Base-by-base conservation (phyloP, 441 rosid genomes). In the Populus hybrid region DNA sequence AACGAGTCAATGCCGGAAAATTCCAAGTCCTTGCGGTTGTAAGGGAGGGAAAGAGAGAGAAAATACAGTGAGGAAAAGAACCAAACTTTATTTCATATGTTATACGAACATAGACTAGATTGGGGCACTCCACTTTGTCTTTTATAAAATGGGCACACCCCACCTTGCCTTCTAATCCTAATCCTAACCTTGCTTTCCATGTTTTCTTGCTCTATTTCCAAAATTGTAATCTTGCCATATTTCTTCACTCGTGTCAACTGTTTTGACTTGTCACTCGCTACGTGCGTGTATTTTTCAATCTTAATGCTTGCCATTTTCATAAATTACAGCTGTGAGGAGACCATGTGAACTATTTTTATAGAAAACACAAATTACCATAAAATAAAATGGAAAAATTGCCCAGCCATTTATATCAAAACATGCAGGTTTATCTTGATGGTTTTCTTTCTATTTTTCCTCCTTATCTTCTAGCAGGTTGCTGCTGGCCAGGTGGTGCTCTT, bases 1-100 rank as follows among this genome's bases (percentile, higher is more conserved):
- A 81, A 77, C 76, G 82, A 86, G 88, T 88, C 90, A 89, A 89
- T 92, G 93, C 86, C 84, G 83, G 84, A 87, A 77, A 86, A 73
- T 65, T 75, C 78, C 79, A 79, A 75, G 87, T 83, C 78, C 78
- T 80, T 76, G 72, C 75, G 79, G 82, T 61, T 28, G 71, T 20
- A 50, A 36, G 38, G 32, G 72, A 77, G 38, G 36, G 64, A 73
- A 69, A 78, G 74, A 54, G 76, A 67, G 83, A 77, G 65, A 34
- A 77, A 67, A 35, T 46, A n/a, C 72, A 59, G 72, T 76, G 38
- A 67, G 80, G 70, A 20, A 64, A 11, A 5, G 46, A 50, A 21
- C 21, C 61, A 65, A 61, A 72, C 38, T 18, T 8, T 38, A 26
- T 21, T 36, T 54, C 67, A n/a, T 10, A 34, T 35, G 10, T 18